phyloP scores from a whole-genome alignment of 768 basidiomycete genomes.

The Pulveroboletus sp. region DNA sequence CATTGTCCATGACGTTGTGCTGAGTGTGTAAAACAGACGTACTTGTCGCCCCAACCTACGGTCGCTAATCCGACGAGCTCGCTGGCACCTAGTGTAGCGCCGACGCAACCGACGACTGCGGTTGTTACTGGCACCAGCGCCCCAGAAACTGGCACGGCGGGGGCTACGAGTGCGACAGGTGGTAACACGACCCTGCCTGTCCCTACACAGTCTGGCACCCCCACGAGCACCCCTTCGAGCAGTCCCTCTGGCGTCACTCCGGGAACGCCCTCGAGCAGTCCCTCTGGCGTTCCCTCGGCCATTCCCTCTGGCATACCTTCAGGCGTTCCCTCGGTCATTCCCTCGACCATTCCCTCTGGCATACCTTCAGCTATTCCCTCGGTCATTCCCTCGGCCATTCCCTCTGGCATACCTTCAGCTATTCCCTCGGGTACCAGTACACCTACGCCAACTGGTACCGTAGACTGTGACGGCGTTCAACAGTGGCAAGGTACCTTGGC shows the following conservation, averaged over 20 bases:
- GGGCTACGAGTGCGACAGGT: too few relatives aligned
- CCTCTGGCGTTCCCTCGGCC: too few relatives aligned
- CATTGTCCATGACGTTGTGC: accelerated
- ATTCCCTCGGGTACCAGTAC: not conserved
- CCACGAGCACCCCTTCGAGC: too few relatives aligned
- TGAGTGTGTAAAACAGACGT: slow-evolving; percentile 1
- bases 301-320: too few relatives aligned
- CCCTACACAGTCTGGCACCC: too few relatives aligned
- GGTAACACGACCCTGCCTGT: too few relatives aligned
- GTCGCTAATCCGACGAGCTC: not conserved
- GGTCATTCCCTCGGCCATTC: too few relatives aligned
- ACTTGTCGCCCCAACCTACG: slow-evolving; percentile 9
- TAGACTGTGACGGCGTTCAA: slow-evolving; percentile 14
- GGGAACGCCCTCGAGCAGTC: not conserved
- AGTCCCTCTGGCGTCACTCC: too few relatives aligned
- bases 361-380: not conserved
- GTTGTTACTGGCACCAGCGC: not conserved
- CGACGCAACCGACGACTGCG: not conserved
- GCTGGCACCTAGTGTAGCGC: not conserved
- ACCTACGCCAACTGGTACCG: too few relatives aligned
- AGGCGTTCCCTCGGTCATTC: not conserved
- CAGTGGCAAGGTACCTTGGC: slow-evolving; percentile 23
- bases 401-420: too few relatives aligned
- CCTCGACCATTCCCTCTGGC: too few relatives aligned
- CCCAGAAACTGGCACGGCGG: not conserved